Base-by-base conservation (phyloP, 768 basidiomycete species). In the Dendrothele bispora region DNA sequence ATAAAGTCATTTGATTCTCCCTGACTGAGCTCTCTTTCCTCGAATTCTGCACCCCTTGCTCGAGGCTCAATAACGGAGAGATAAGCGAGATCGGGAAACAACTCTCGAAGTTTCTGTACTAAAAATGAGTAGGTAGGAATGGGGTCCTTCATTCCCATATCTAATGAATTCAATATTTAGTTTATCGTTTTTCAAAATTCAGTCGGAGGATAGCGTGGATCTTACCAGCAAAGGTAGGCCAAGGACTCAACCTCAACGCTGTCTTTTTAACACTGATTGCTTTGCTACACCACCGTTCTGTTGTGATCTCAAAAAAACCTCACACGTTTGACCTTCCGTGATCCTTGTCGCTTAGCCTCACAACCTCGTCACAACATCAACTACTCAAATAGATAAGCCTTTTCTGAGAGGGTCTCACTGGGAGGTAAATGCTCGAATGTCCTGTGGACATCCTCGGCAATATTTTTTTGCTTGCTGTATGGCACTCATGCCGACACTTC, bases 161-260 rank as follows among this genome's bases (percentile, higher is more conserved):
- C 63, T 76, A 61, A 7, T 10, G 24, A 12, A 27, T 11, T n/a
- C 32, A 22, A 15, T 35, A 12, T 11, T 15, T 8, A 15, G 18
- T 25, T 29, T 11, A 17, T 15, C 14, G 27, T 7, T 21, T 17
- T 14, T 20, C n/a, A 11, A 34, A 7, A 38, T 21, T 2, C 18
- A 26, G 17, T 25, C 21, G 34, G 20, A n/a, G 20, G 20, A 29
- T 11, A n/a, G n/a, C 26, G 30, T 32, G 11, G 10, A 17, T 17
- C 20, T 39, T n/a, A n/a, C n/a, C n/a, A n/a, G n/a, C n/a, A 46
- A 55, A 64, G 2, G 44, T 34, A 15, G 55, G 56, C 69, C 66
- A 77, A 2, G 71, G 76, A 46, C 70, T 70, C 12, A 79, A 22
- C 3, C 78, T 69, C 39, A 80, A 58, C 1, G 63, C 76, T 6